Evolutionary conservation across 331 rosid species (phyloP).

Genomic region (Erythrophleum ivorense): DNA sequence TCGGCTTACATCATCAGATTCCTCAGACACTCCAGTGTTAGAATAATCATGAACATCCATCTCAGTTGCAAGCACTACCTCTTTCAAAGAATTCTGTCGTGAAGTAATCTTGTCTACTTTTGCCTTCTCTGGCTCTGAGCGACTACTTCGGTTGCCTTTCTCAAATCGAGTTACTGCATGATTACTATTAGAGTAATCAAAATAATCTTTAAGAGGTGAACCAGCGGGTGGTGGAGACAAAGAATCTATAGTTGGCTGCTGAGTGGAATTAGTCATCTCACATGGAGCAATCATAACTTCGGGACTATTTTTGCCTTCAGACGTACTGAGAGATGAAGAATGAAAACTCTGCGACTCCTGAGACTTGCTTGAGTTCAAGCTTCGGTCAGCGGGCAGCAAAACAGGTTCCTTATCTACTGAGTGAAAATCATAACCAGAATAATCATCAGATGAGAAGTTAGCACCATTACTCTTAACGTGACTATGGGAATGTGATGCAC

Average conservation of each 20-base stretch:
- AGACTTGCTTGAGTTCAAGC: conserved; percentile 58
- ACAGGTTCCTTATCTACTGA: conserved; percentile 78
- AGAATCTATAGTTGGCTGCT: conserved; percentile 51
- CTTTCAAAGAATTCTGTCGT: conserved; percentile 85
- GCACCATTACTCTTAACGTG: conserved; percentile 52
- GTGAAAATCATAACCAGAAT: conserved; percentile 86
- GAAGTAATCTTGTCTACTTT: conserved; percentile 68
- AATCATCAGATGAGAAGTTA: conserved; percentile 90
- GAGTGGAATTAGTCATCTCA: conserved; percentile 53
- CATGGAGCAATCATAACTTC: conserved; percentile 55
- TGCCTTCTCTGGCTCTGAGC: conserved; percentile 85
- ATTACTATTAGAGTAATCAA: conserved; percentile 69
- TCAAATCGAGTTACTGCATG: conserved; percentile 65
- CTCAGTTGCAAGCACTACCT: conserved; percentile 81
- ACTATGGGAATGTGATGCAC: conserved; percentile 49
- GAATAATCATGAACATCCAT: conserved; percentile 94
- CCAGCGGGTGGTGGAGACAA: conserved; percentile 80
- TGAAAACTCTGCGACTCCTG: conserved; percentile 73
- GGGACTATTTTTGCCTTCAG: conserved; percentile 80
- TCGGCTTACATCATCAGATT: conserved; percentile 70
- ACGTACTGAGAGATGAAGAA: conserved; percentile 74
- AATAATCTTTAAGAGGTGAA: conserved; percentile 83
- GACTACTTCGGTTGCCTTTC: conserved; percentile 83
- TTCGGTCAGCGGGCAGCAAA: not conserved
- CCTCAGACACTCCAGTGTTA: conserved; percentile 70